These are phyloP conservation scores for Globisporangium carolinianum DNA, from an alignment of 352 stramenopile genomes.

Conservation along the genomic window DNA sequence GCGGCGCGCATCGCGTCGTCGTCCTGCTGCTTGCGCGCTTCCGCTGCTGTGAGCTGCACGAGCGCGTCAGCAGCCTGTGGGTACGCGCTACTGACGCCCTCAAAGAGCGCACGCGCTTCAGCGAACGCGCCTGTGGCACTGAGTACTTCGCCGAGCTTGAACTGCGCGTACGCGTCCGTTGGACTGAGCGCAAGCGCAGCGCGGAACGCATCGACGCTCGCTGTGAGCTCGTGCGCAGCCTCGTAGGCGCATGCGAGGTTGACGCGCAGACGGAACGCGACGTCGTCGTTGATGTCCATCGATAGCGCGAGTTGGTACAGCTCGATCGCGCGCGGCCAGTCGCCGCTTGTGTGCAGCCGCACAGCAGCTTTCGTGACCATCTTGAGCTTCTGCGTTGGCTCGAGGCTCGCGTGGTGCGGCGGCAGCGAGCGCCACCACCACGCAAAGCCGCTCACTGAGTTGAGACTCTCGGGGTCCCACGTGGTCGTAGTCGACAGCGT, in stretches of 20 bases:
- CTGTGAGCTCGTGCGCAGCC: slow-evolving; percentile 25
- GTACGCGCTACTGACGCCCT: slow-evolving; percentile 38
- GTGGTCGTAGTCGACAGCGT: slow-evolving; percentile 51
- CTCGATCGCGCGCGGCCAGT: slow-evolving; percentile 54
- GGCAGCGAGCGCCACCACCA: slow-evolving; percentile 79
- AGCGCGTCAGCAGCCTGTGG: slow-evolving; percentile 45
- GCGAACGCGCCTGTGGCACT: slow-evolving; percentile 28
- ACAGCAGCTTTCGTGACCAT: slow-evolving; percentile 74
- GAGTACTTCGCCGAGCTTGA: slow-evolving; percentile 49
- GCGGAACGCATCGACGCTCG: slow-evolving; percentile 35
- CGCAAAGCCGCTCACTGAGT: slow-evolving; percentile 70
- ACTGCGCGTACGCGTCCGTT: slow-evolving; percentile 44
- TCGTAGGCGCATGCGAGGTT: slow-evolving; percentile 67
- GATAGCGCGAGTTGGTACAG: slow-evolving; percentile 61
- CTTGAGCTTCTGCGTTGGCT: slow-evolving; percentile 72
- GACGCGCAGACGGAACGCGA: slow-evolving; percentile 54
- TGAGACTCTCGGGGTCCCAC: slow-evolving; percentile 70
- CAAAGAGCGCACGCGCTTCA: slow-evolving; percentile 28
- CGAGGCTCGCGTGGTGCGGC: slow-evolving; percentile 46
- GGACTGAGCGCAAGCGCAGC: slow-evolving; percentile 35
- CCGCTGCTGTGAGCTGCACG: slow-evolving; percentile 21
- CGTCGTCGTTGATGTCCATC: slow-evolving; percentile 44
- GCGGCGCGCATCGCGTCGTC: slow-evolving; percentile 21
- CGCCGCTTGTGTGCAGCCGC: slow-evolving; percentile 50
- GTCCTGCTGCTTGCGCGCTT: slow-evolving; percentile 15